Percentiles rank a stretch among this genome's conserved stretches.
phyloP scores from a whole-genome alignment of 768 basidiomycete species.

The Mycena filopes region DNA sequence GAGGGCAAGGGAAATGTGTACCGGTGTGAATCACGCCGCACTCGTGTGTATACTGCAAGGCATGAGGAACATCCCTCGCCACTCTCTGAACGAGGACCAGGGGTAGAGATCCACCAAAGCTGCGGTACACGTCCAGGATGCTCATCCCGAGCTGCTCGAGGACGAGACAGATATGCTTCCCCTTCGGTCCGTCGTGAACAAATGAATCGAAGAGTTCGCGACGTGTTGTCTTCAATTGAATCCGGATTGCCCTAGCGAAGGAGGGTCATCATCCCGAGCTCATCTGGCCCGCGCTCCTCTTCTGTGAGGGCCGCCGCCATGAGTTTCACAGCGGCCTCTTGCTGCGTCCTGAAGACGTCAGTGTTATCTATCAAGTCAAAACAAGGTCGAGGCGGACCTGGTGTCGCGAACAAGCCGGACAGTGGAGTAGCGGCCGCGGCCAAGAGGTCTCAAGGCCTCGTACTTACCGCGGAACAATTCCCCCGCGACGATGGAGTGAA shows the following conservation, averaged over 20 bases:
- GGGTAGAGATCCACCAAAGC: conserved; percentile 54
- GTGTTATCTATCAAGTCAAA: too few species aligned
- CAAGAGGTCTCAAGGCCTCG: background rate
- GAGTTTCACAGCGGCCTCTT: conserved; percentile 12
- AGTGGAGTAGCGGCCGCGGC: background rate
- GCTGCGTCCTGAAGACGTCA: conserved; percentile 26
- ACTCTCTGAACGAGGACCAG: conserved; percentile 63
- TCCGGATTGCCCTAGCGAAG: too few species aligned
- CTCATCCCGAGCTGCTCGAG: conserved; percentile 87
- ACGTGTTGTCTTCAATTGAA: conserved; percentile 73
- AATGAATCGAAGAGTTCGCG: conserved; percentile 83
- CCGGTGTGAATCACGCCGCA: conserved; percentile 77
- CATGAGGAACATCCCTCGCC: conserved; percentile 62
- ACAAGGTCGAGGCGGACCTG: background rate
- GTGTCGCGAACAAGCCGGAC: conserved; percentile 1
- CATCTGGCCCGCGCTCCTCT: conserved; percentile 41
- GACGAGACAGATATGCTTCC: conserved; percentile 85
- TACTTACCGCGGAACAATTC: too few species aligned
- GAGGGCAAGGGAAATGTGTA: conserved; percentile 43
- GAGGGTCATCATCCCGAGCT: conserved; percentile 60
- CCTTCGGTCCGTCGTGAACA: conserved; percentile 79
- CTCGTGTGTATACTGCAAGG: conserved; percentile 66
- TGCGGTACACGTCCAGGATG: conserved; percentile 65
- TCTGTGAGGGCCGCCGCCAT: background rate
- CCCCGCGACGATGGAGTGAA: background rate